A percentile compares a stretch with the other conserved stretches of the same genome.
Conservation (phyloP, 371 early-diverging fungal species). For the Apophysomyces elegans region DNA sequence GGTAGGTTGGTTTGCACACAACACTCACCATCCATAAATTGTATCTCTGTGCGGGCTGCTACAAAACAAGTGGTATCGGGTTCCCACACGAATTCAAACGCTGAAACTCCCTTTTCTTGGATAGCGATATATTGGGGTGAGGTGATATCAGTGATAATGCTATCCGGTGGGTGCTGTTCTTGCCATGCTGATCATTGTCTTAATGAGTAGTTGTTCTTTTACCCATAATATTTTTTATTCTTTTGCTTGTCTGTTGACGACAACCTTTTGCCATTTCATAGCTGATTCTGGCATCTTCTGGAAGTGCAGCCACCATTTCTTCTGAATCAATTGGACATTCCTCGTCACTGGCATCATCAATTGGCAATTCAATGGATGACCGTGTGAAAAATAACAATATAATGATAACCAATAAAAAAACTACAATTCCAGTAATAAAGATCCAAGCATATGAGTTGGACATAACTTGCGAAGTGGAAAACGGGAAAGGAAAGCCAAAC, state of each 20-base stretch:
- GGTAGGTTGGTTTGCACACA: slow-evolving; percentile 85
- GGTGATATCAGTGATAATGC: slow-evolving; percentile 67
- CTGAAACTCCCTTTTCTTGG: slow-evolving; percentile 84
- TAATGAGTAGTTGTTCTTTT: not conserved
- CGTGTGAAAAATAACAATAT: slow-evolving; percentile 45
- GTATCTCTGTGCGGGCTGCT: slow-evolving; percentile 77
- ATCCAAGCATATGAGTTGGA: slow-evolving; percentile 36
- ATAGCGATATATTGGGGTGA: slow-evolving; percentile 68
- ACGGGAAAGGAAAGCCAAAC: not conserved
- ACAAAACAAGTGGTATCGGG: slow-evolving; percentile 71
- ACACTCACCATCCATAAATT: slow-evolving; percentile 73
- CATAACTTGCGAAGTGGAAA: slow-evolving; percentile 21
- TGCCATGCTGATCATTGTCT: slow-evolving; percentile 28
- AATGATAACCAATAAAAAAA: slow-evolving; percentile 38
- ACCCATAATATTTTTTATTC: not conserved
- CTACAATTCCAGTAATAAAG: slow-evolving; percentile 39
- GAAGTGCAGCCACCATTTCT: slow-evolving; percentile 34
- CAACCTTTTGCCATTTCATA: slow-evolving; percentile 53
- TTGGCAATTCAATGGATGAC: slow-evolving; percentile 35
- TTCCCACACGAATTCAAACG: slow-evolving; percentile 82
- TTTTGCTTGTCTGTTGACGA: slow-evolving; percentile 5
- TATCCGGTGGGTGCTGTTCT: slow-evolving; percentile 62
- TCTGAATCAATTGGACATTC: slow-evolving; percentile 42
- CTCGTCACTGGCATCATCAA: slow-evolving; percentile 34
- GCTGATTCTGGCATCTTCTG: slow-evolving; percentile 49